Conservation (phyloP, 2,329 filamentous ascomycete genomes). For the Colletotrichum cereale region DNA sequence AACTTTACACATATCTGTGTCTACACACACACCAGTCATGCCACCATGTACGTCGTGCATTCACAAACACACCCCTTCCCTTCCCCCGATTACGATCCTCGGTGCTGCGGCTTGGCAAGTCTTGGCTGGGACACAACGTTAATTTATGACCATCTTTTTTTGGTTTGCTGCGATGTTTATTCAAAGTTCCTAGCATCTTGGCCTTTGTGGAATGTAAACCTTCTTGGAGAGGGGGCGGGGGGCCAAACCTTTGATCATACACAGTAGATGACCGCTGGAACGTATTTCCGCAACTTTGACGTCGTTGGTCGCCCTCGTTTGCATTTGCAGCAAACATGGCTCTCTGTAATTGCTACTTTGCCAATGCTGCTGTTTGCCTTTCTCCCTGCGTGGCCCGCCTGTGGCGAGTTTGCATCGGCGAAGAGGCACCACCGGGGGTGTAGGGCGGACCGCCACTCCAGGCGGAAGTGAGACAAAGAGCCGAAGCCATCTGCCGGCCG, state of each 20-base stretch:
- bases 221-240: too few species aligned
- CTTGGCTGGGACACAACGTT: conserved; percentile 18
- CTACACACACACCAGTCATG: neutral
- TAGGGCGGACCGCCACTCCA: neutral
- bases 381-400: neutral
- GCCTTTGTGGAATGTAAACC: neutral
- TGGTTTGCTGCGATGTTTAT: conserved; percentile 1
- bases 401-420: neutral
- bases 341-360: neutral
- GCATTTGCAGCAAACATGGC: neutral
- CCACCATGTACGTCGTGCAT: neutral
- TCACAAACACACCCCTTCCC: neutral
- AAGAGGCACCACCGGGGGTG: neutral
- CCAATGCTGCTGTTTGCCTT: too few species aligned
- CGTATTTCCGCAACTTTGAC: too few species aligned
- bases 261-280: neutral
- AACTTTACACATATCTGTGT: too few species aligned
- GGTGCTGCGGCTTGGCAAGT: conserved; percentile 14
- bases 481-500: neutral
- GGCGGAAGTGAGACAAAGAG: neutral
- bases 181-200: conserved; percentile 18
- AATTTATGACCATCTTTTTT: conserved; percentile 11
- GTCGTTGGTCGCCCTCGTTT: neutral
- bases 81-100: neutral
- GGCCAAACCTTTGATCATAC: too few species aligned